A percentile compares a stretch with the other conserved stretches of the same genome.
Evolutionary conservation across 2,329 filamentous ascomycete genomes (phyloP).

Genomic region (Zarea fungicola): DNA sequence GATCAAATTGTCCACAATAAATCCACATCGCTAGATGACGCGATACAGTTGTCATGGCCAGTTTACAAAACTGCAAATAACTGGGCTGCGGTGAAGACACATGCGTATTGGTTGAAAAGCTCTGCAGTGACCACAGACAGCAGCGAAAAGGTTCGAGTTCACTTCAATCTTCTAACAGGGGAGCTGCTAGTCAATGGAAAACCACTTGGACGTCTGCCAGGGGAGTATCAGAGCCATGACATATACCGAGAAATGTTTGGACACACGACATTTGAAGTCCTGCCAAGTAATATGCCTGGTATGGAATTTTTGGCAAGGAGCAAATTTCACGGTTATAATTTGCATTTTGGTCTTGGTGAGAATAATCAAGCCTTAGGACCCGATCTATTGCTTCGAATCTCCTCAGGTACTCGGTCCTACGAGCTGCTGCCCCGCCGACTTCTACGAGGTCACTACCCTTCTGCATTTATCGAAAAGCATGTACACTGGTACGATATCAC

Average conservation of each 20-base stretch:
- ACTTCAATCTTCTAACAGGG: constrained; percentile 47
- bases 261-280: constrained; percentile 35
- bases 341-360: constrained; percentile 30
- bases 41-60: background rate
- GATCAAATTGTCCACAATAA: background rate
- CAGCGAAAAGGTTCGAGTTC: constrained; percentile 24
- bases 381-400: constrained; percentile 21
- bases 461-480: constrained; percentile 34
- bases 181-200: constrained; percentile 47
- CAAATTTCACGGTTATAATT: constrained; percentile 21
- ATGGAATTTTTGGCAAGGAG: constrained; percentile 37
- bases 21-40: background rate
- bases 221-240: constrained; percentile 34
- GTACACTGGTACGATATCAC: constrained; percentile 41
- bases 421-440: constrained; percentile 29
- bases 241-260: constrained; percentile 42
- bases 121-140: background rate
- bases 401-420: constrained; percentile 19
- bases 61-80: background rate
- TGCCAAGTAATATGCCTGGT: constrained; percentile 31
- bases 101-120: background rate
- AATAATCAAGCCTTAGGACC: background rate
- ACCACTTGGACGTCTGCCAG: constrained; percentile 43
- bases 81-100: background rate
- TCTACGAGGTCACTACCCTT: constrained; percentile 28